Conservation (phyloP, 2,329 filamentous ascomycete species). For the Fonsecaea nubica region DNA sequence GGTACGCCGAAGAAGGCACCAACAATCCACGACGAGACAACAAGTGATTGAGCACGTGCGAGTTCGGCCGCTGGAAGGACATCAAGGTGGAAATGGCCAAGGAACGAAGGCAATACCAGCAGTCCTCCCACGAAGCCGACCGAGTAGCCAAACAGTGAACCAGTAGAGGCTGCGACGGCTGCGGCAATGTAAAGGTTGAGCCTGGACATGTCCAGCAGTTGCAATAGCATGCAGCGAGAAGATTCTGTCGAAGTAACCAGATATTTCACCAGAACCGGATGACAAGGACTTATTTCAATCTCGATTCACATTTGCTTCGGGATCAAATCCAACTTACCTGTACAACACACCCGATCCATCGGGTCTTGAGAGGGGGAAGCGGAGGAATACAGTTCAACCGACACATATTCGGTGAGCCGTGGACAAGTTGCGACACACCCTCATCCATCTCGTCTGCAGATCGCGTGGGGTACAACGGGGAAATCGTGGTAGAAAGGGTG, state of each 20-base stretch:
- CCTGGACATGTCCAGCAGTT: conserved; percentile 13
- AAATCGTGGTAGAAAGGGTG: neutral
- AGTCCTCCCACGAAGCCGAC: conserved; percentile 42
- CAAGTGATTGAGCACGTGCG: conserved; percentile 25
- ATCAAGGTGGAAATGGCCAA: conserved; percentile 37
- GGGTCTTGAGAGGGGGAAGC: neutral
- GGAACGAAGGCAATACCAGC: conserved; percentile 40
- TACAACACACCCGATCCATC: neutral
- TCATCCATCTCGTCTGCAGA: neutral
- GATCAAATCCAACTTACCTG: neutral
- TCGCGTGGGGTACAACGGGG: neutral
- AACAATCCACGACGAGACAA: conserved; percentile 32
- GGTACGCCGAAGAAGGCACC: conserved; percentile 30
- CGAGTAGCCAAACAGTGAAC: conserved; percentile 39
- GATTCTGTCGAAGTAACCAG: neutral
- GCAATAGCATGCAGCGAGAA: neutral
- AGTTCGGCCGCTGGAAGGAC: conserved; percentile 26
- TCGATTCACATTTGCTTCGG: neutral
- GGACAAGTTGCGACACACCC: neutral
- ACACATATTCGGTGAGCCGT: neutral
- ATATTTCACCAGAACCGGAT: neutral
- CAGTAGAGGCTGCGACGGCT: conserved; percentile 36
- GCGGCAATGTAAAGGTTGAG: conserved; percentile 38
- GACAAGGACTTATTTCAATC: neutral
- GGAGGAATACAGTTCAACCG: neutral